Evolutionary conservation across 257 asterid genomes (phyloP).

Genomic region (Solanum piurae): DNA sequence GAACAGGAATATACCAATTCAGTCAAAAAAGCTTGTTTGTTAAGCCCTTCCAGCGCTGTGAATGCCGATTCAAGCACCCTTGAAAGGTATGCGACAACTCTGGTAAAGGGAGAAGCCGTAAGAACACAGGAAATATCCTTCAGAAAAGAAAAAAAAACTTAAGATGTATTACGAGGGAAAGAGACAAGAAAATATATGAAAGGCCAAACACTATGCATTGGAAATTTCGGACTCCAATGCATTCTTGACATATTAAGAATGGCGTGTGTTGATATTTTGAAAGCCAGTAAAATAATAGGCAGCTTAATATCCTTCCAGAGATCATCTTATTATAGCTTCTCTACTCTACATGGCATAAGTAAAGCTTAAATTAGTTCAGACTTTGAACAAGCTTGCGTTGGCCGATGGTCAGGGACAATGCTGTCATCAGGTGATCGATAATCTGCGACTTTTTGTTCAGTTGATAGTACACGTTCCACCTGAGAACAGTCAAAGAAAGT

Average conservation of each 20-base stretch:
- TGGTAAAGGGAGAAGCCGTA: slow-evolving; percentile 17
- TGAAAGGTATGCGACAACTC: slow-evolving; percentile 92
- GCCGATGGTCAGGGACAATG: slow-evolving; percentile 87
- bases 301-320: not conserved
- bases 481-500: slow-evolving; percentile 17
- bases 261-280: not conserved
- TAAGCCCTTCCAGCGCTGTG: slow-evolving; percentile 95
- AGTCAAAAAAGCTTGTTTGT: slow-evolving; percentile 88
- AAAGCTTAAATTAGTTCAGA: slow-evolving; percentile 7
- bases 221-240: not conserved
- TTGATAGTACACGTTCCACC: slow-evolving; percentile 91
- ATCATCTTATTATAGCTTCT: not conserved
- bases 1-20: slow-evolving; percentile 59
- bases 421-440: slow-evolving; percentile 92
- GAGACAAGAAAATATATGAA: not conserved
- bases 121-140: not conserved
- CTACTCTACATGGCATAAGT: not conserved
- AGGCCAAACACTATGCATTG: not conserved
- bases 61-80: slow-evolving; percentile 97
- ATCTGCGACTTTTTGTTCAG: slow-evolving; percentile 91
- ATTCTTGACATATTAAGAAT: not conserved
- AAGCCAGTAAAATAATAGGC: not conserved
- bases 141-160: not conserved
- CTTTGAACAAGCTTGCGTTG: slow-evolving; percentile 95
- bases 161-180: not conserved